These are phyloP conservation scores for Catharanthus roseus DNA, from an alignment of 257 asterid genomes.

Conservation along the genomic window DNA sequence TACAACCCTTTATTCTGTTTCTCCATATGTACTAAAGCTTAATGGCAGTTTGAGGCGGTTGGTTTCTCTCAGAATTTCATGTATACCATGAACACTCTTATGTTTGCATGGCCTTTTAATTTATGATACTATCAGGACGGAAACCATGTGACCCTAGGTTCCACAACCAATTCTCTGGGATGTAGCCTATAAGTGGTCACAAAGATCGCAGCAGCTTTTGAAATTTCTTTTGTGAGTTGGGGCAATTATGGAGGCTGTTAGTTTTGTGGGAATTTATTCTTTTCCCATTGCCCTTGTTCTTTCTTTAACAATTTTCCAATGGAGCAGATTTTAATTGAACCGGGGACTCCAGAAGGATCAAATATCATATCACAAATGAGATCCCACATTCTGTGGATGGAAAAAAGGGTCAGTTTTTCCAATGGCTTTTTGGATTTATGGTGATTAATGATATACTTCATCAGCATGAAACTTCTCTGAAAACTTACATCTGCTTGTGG, in stretches of 20 bases:
- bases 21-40: not conserved
- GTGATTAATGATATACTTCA: not conserved
- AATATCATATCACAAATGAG: constrained; percentile 87
- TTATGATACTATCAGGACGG: not conserved
- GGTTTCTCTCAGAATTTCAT: not conserved
- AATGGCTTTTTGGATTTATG: constrained; percentile 8
- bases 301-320: constrained; percentile 9
- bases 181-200: not conserved
- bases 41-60: not conserved
- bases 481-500: constrained; percentile 8
- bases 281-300: not conserved
- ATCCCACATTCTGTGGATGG: constrained; percentile 95
- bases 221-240: no score
- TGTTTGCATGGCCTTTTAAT: not conserved
- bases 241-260: not conserved
- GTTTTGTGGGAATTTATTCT: not conserved
- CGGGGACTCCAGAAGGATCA: constrained; percentile 98
- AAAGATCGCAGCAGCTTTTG: not conserved
- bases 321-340: constrained; percentile 83
- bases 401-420: constrained; percentile 59
- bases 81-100: not conserved
- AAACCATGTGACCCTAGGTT: not conserved
- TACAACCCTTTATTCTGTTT: not conserved
- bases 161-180: no score
- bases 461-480: not conserved